Evolutionary conservation across 2,329 filamentous ascomycete genomes (phyloP).

Genomic region (Geosmithia morbida): DNA sequence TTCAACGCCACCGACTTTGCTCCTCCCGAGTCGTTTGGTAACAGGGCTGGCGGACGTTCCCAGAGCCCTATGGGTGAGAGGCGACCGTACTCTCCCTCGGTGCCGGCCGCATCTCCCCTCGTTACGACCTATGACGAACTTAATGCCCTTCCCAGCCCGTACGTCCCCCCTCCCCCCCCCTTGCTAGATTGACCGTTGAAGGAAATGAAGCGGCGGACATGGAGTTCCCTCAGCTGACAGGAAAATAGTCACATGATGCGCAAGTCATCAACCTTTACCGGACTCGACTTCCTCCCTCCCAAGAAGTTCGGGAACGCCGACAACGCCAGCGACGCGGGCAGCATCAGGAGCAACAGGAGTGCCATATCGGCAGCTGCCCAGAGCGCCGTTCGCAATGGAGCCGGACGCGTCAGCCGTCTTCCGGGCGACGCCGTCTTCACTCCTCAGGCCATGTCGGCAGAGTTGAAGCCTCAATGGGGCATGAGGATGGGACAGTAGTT

Average conservation of each 20-base stretch:
- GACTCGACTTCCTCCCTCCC: conserved; percentile 67
- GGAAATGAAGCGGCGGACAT: no score
- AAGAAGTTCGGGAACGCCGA: conserved; percentile 54
- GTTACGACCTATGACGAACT: conserved; percentile 80
- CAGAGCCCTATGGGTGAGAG: conserved; percentile 51
- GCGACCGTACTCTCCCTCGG: conserved; percentile 58
- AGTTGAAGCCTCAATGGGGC: conserved; percentile 45
- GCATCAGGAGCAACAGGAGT: conserved; percentile 49
- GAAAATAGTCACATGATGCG: conserved; percentile 48
- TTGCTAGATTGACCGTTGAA: no score
- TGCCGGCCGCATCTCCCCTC: conserved; percentile 65
- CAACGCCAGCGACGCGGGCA: conserved; percentile 49
- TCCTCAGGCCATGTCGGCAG: conserved; percentile 46
- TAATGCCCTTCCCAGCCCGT: conserved; percentile 75
- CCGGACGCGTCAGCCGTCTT: conserved; percentile 74
- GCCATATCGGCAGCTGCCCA: conserved; percentile 60
- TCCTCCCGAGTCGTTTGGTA: conserved; percentile 53
- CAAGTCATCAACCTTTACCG: conserved; percentile 67
- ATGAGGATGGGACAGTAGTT: conserved; percentile 22
- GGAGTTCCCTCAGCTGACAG: conserved; percentile 16
- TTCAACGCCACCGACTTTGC: conserved; percentile 68
- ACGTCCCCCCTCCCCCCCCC: conserved; percentile 30
- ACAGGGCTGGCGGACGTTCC: conserved; percentile 54
- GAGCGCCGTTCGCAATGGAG: conserved; percentile 63
- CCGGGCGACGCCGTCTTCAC: conserved; percentile 74